Percentiles rank a stretch among this genome's conserved stretches.
Conservation (phyloP, 768 basidiomycete genomes). For the Lactifluus volemus region DNA sequence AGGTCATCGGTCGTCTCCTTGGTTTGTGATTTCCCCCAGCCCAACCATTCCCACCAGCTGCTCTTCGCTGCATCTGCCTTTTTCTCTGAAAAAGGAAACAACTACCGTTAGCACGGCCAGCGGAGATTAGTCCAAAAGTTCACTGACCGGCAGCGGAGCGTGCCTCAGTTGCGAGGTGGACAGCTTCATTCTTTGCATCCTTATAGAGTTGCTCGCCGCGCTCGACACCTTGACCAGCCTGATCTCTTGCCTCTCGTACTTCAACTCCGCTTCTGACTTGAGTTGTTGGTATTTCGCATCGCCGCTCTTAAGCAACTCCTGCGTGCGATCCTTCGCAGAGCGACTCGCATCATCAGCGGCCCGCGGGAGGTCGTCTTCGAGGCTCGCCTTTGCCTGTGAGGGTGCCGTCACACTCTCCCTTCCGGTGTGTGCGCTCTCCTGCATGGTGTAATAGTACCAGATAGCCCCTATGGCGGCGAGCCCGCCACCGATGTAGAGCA, state of each 20-base stretch:
- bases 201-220: slow-evolving; percentile 6
- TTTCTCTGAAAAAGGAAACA: background rate
- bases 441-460: slow-evolving; percentile 14
- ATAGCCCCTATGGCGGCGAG: too few relatives aligned
- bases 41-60: slow-evolving; percentile 6
- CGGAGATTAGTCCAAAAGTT: too few relatives aligned
- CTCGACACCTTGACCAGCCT: background rate
- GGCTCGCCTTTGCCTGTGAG: background rate
- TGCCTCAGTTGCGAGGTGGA: background rate
- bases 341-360: background rate
- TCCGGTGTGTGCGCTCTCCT: background rate
- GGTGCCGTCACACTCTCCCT: background rate
- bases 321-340: background rate
- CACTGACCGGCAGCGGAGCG: background rate
- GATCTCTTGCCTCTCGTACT: background rate
- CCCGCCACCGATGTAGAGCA: too few relatives aligned
- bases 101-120: background rate
- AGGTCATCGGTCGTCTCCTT: slow-evolving; percentile 6
- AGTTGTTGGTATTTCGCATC: slow-evolving; percentile 5
- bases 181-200: background rate
- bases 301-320: background rate
- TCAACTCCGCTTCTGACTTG: background rate
- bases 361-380: background rate
- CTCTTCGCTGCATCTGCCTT: slow-evolving; percentile 10
- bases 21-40: slow-evolving; percentile 13